These are phyloP conservation scores for Baorangia bicolor DNA, from an alignment of 768 basidiomycete genomes.

Conservation along the genomic window DNA sequence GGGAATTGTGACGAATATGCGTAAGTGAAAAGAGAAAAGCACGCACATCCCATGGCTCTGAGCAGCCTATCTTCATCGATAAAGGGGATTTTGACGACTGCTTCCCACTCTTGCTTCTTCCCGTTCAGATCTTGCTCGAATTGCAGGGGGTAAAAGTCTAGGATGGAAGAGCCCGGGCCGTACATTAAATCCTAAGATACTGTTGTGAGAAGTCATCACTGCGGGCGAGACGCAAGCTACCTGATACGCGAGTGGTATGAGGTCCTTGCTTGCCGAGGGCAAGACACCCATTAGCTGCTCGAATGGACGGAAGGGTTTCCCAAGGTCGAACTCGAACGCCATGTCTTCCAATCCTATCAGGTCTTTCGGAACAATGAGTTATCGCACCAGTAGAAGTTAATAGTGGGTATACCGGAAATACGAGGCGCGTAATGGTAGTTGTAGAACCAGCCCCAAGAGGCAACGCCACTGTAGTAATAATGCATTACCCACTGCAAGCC, in stretches of 20 bases:
- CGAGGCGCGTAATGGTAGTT: conserved; percentile 97
- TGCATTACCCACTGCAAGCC: conserved; percentile 99
- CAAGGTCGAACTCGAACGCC: conserved; percentile 84
- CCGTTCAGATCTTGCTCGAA: conserved; percentile 96
- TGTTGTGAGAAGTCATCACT: neutral
- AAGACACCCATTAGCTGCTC: conserved; percentile 98
- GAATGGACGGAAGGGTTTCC: conserved; percentile 87
- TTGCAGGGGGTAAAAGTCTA: conserved; percentile 91
- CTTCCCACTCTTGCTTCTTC: conserved; percentile 99
- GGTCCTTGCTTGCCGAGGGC: conserved; percentile 85
- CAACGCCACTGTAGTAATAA: conserved; percentile 97
- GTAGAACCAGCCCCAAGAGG: conserved; percentile 99
- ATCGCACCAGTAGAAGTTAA: neutral
- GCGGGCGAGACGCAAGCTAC: conserved; percentile 38
- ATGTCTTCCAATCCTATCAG: conserved; percentile 65
- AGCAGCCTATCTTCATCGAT: conserved; percentile 81
- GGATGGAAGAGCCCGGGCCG: conserved; percentile 77
- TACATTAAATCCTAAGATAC: conserved; percentile 80
- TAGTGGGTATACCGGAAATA: conserved; percentile 71
- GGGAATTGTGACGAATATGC: neutral
- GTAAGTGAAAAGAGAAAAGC: neutral
- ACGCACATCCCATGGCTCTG: conserved; percentile 73
- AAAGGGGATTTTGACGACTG: conserved; percentile 97
- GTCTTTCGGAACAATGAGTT: conserved; percentile 40
- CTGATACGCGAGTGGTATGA: conserved; percentile 83